Conservation (phyloP, 805 yeast species). For the Cyberlindnera saturnus region DNA sequence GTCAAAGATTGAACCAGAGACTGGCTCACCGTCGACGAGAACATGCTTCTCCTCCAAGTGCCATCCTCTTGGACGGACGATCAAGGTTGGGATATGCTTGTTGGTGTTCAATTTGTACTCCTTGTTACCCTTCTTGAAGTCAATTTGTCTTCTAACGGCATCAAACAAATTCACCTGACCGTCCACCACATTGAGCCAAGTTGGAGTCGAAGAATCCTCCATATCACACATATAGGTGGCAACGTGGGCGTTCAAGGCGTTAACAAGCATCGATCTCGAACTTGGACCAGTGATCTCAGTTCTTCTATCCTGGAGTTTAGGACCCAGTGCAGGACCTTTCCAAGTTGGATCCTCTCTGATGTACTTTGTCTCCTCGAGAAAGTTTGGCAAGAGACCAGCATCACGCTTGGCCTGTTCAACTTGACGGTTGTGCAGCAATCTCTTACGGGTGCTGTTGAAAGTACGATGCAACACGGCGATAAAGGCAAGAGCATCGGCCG, state of each 20-base stretch:
- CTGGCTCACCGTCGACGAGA: slow-evolving; percentile 66
- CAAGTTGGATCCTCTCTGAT: slow-evolving; percentile 70
- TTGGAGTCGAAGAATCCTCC: slow-evolving; percentile 80
- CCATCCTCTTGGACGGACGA: slow-evolving; percentile 88
- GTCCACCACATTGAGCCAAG: slow-evolving; percentile 73
- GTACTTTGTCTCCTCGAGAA: slow-evolving; percentile 59
- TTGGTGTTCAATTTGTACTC: slow-evolving; percentile 23
- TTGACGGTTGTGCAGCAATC: slow-evolving; percentile 56
- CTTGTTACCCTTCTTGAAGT: slow-evolving; percentile 39
- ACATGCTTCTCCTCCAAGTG: slow-evolving; percentile 74
- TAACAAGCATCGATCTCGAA: slow-evolving; percentile 76
- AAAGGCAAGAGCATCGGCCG: slow-evolving; percentile 53
- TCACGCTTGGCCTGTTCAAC: slow-evolving; percentile 56
- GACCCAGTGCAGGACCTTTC: slow-evolving; percentile 70
- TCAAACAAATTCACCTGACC: slow-evolving; percentile 79
- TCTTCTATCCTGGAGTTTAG: slow-evolving; percentile 68
- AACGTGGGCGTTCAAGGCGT: slow-evolving; percentile 72
- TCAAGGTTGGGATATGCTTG: slow-evolving; percentile 67
- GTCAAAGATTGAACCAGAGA: slow-evolving; percentile 72
- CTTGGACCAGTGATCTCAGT: slow-evolving; percentile 86
- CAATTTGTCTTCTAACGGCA: slow-evolving; percentile 64
- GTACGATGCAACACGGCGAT: slow-evolving; percentile 69
- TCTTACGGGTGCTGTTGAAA: slow-evolving; percentile 56
- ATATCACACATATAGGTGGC: slow-evolving; percentile 84
- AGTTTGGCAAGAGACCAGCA: slow-evolving; percentile 54